These are phyloP conservation scores for Anisogramma anomala DNA, from an alignment of 2,329 filamentous ascomycete genomes.

Conservation along the genomic window DNA sequence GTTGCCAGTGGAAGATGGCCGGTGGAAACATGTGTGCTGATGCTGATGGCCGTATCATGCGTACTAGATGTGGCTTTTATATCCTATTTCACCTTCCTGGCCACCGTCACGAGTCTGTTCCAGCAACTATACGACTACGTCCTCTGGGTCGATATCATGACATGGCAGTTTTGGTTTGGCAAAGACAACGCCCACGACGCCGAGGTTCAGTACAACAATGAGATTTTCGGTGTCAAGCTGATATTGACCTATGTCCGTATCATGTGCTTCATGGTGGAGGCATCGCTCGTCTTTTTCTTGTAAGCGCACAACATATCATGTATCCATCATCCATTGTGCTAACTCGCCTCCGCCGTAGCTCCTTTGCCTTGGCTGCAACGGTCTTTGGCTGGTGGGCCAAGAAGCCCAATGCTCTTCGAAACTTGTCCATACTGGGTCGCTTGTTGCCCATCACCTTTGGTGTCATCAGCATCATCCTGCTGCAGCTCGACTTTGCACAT, in stretches of 20 bases:
- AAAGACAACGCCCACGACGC: slow-evolving; percentile 4
- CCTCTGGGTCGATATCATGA: slow-evolving; percentile 9
- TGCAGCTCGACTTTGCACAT: slow-evolving; percentile 8
- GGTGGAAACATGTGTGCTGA: background rate
- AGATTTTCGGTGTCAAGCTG: slow-evolving; percentile 10
- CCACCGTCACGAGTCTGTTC: slow-evolving; percentile 6
- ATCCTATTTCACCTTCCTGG: slow-evolving; percentile 10
- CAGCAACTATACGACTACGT: slow-evolving; percentile 12
- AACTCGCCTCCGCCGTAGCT: background rate
- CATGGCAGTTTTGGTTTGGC: slow-evolving; percentile 7
- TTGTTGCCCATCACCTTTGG: slow-evolving; percentile 5
- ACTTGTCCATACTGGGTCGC: slow-evolving; percentile 3
- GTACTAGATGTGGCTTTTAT: slow-evolving; percentile 11
- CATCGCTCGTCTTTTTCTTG: slow-evolving; percentile 12
- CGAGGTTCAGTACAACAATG: slow-evolving; percentile 11
- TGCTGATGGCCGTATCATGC: background rate
- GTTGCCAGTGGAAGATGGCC: background rate
- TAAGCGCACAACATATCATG: background rate
- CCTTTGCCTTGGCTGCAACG: slow-evolving; percentile 9
- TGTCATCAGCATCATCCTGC: slow-evolving; percentile 4
- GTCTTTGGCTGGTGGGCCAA: slow-evolving; percentile 13
- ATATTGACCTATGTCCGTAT: slow-evolving; percentile 9
- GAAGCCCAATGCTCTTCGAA: background rate
- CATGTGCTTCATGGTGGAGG: slow-evolving; percentile 9
- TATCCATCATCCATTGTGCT: background rate